Conservation (phyloP, 2,329 filamentous ascomycete genomes). For the Rachicladosporium sp. region DNA sequence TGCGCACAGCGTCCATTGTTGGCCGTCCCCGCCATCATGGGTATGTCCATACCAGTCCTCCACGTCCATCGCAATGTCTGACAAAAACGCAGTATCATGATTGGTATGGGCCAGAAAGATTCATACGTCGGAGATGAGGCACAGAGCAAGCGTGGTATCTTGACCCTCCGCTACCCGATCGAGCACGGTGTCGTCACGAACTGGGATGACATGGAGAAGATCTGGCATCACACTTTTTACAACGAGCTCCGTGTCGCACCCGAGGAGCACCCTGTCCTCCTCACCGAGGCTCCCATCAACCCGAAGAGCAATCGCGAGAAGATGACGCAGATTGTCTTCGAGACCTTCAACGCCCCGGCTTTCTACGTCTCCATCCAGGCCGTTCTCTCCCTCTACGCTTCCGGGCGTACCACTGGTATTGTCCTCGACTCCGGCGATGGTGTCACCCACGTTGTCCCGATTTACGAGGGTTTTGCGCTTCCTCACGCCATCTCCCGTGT, state of each 20-base stretch:
- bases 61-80: constrained; percentile 21
- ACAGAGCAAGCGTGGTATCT: constrained; percentile 99
- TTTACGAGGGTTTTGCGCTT: constrained; percentile 99
- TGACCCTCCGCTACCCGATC: constrained; percentile 98
- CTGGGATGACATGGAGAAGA: constrained; percentile 99
- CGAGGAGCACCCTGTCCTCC: constrained; percentile 98
- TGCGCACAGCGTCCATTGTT: constrained; percentile 80
- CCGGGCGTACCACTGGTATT: constrained; percentile 99
- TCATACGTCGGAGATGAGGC: constrained; percentile 99
- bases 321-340: constrained; percentile 99
- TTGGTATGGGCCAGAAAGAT: constrained; percentile 99
- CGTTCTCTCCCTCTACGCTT: constrained; percentile 97
- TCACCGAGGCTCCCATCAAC: constrained; percentile 99
- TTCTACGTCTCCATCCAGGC: constrained; percentile 99
- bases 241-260: constrained; percentile 99
- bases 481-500: constrained; percentile 99
- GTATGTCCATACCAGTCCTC: constrained; percentile 42
- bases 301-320: constrained; percentile 99
- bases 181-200: constrained; percentile 99
- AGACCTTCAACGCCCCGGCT: constrained; percentile 99
- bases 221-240: constrained; percentile 99
- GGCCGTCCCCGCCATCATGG: constrained; percentile 99
- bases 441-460: constrained; percentile 99
- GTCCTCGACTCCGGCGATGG: constrained; percentile 99
- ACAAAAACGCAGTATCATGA: constrained; percentile 77